Evolutionary conservation across 2,329 filamentous ascomycete species (phyloP).

Genomic region (Colletotrichum chlorophyti): DNA sequence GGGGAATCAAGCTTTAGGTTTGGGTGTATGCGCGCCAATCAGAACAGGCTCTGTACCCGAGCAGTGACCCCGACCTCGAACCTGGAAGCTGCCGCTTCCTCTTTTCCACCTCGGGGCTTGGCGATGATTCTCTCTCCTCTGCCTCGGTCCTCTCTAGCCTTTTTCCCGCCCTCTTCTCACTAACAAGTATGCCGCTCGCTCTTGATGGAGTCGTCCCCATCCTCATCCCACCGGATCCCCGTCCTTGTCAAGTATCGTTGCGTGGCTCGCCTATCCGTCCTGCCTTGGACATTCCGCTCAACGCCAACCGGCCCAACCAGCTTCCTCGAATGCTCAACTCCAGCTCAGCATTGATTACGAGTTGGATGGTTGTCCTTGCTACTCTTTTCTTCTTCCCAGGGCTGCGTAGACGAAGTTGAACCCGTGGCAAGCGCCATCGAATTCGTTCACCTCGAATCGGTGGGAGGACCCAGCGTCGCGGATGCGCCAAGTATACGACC

Average conservation of each 20-base stretch:
- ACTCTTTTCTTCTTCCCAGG: background rate
- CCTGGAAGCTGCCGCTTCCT: background rate
- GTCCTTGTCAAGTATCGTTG: no score
- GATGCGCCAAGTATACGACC: constrained; percentile 4
- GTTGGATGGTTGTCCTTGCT: background rate
- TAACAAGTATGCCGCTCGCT: no score
- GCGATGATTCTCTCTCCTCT: no score
- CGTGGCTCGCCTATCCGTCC: no score
- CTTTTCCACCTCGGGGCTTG: constrained; percentile 7
- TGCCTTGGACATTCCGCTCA: background rate
- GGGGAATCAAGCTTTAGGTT: constrained; percentile 11
- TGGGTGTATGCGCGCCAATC: constrained; percentile 21
- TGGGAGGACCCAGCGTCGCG: background rate
- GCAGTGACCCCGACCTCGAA: background rate
- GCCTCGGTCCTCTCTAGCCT: background rate
- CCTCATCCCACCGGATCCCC: no score
- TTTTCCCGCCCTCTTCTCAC: background rate
- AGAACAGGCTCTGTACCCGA: background rate
- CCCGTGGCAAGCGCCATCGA: no score
- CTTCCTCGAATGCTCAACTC: background rate
- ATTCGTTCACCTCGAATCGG: background rate
- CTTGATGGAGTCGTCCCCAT: no score
- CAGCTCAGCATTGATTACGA: background rate
- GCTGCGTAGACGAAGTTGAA: no score
- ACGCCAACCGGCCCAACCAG: background rate